Evolutionary conservation across 352 stramenopile species (phyloP).

Genomic region (Phytopythium helicoides): DNA sequence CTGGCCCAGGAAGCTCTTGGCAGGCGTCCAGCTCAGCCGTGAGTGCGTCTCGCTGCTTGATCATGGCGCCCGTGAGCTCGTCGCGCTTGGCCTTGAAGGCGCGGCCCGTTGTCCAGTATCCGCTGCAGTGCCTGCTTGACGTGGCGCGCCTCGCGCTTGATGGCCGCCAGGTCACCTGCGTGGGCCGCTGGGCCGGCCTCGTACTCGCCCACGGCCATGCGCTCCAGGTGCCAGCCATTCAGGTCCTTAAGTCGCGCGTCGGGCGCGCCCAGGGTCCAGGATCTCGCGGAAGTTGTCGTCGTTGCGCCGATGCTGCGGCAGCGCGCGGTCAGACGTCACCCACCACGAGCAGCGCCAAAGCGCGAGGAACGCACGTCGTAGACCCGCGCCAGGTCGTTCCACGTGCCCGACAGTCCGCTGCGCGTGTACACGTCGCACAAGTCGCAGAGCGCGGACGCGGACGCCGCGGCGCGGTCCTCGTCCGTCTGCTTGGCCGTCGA

Average conservation of each 20-base stretch:
- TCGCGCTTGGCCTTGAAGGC: constrained; percentile 54
- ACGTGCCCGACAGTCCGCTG: constrained; percentile 63
- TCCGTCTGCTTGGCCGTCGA: constrained; percentile 1
- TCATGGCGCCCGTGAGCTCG: constrained; percentile 57
- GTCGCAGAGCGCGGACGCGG: constrained; percentile 34
- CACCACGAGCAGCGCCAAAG: not conserved
- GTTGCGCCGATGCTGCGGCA: constrained; percentile 64
- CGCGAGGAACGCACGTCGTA: constrained; percentile 55
- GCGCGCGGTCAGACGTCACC: not conserved
- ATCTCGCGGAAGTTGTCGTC: constrained; percentile 77
- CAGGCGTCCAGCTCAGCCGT: constrained; percentile 54
- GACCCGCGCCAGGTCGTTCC: constrained; percentile 57
- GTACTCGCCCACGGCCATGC: constrained; percentile 79
- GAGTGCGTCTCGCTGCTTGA: constrained; percentile 68
- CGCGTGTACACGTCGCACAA: constrained; percentile 70
- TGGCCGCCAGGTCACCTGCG: constrained; percentile 43
- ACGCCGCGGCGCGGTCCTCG: constrained; percentile 9
- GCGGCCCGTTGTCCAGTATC: constrained; percentile 53
- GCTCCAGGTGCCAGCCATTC: constrained; percentile 76
- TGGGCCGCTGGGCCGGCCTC: constrained; percentile 26
- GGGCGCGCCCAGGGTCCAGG: constrained; percentile 62
- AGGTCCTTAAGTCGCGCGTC: constrained; percentile 56
- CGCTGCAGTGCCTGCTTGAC: constrained; percentile 60
- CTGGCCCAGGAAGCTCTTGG: constrained; percentile 75
- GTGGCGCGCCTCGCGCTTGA: constrained; percentile 53